Conservation (phyloP, 805 yeast species). For the Jamesozyma jinghongensis region DNA sequence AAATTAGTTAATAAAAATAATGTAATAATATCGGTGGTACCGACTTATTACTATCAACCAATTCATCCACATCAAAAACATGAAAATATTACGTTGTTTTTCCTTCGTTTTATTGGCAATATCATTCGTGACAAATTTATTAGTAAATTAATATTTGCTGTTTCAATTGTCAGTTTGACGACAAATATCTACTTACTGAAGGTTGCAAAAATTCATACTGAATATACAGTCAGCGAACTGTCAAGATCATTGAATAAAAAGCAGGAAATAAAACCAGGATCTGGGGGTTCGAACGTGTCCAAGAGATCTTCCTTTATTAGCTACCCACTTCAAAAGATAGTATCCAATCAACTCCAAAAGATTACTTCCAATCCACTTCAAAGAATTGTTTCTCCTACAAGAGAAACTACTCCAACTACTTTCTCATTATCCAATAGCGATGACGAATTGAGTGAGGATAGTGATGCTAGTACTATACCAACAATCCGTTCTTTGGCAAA, state of each 20-base stretch:
- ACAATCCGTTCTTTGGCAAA: background rate
- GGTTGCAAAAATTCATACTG: slow-evolving; percentile 64
- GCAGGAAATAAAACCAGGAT: background rate
- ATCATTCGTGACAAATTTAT: slow-evolving; percentile 75
- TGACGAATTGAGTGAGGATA: slow-evolving; percentile 3
- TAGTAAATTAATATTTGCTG: slow-evolving; percentile 65
- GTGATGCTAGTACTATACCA: slow-evolving; percentile 1
- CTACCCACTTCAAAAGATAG: background rate
- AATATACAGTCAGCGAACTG: slow-evolving; percentile 29
- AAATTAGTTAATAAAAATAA: slow-evolving; percentile 34
- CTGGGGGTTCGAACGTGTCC: slow-evolving; percentile 1
- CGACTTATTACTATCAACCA: slow-evolving; percentile 51
- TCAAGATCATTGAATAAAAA: slow-evolving; percentile 8
- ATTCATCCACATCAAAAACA: slow-evolving; percentile 6
- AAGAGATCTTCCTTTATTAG: background rate
- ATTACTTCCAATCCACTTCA: no score
- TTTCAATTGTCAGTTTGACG: slow-evolving; percentile 64
- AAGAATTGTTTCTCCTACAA: background rate
- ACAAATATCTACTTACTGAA: slow-evolving; percentile 79
- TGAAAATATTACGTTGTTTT: slow-evolving; percentile 22
- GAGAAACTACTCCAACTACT: background rate
- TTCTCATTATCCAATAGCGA: slow-evolving; percentile 2
- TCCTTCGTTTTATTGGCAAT: slow-evolving; percentile 47
- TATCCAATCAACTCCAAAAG: background rate
- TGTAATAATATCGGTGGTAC: slow-evolving; percentile 48